Evolutionary conservation across 768 basidiomycete species (phyloP), one percentile per base, ranked within the genome.

Genomic region (Xanthoconium purpureum): DNA sequence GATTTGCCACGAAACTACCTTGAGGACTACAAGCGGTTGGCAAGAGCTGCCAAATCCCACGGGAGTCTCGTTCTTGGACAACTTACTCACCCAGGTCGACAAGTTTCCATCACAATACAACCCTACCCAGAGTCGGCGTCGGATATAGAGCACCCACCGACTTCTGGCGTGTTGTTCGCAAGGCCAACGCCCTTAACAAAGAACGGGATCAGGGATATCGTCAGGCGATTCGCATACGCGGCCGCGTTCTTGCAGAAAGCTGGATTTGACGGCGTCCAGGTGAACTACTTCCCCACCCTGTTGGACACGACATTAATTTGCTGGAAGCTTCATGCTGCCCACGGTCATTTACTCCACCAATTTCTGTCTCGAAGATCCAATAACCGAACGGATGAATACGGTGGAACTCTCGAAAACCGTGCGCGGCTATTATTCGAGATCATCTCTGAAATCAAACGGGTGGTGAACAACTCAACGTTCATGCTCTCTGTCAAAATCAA

Each of bases 261-360:
- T 29, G 87, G 84, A 0, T 89, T 89, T 58, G 88, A 90, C 57
- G 89, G 87, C 14, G 74, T 82, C 6, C 82, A 85, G 70, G 71
- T 78, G 42, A 57, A 30, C 3, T 11, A 14, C 46, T 38, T 29
- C 29, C 18, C n/a, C 6, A 12, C 15, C 28, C 24, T 29, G 10
- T 37, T 14, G 4, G 13, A 5, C 39, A 8, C 8, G 13, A 14
- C 0, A 4, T 40, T 57, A 1, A 59, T 4, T 40, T 11, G n/a
- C 15, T 20, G 13, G 1, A 15, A 79, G 74, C 64, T 81, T 44
- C 79, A 77, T 54, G 71, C 70, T 52, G 77, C 75, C 50, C 78
- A 80, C 53, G 77, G 78, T 1, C 77, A 73, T 58, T 55, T 79
- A 20, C 13, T 78, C 6, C 77, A 83, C 54, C 79, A 83, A 61